phyloP scores from a whole-genome alignment of 495 filamentous ascomycete species.

The Penicillium bovifimosum region DNA sequence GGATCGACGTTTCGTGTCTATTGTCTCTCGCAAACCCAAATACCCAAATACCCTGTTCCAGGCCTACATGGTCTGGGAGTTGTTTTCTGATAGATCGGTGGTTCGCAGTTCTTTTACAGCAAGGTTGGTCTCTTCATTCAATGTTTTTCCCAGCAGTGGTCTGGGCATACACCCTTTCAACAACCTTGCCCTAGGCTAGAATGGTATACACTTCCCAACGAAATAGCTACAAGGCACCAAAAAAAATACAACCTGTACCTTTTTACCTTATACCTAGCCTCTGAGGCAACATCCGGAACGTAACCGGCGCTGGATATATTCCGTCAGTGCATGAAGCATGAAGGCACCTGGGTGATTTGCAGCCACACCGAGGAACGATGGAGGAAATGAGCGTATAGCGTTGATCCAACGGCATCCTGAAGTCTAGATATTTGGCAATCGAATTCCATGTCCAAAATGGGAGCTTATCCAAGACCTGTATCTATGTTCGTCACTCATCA shows the following conservation, averaged over 20 bases:
- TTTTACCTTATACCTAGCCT: too few species aligned
- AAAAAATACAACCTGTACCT: background rate
- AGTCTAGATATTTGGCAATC: background rate
- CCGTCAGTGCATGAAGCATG: too few species aligned
- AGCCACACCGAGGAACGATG: too few species aligned
- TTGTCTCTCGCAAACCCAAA: conserved; percentile 20
- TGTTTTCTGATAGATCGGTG: conserved; percentile 8
- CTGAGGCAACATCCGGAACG: too few species aligned
- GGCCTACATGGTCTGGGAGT: background rate
- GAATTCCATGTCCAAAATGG: background rate
- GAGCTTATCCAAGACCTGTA: background rate
- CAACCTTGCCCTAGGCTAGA: conserved; percentile 6
- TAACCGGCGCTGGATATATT: background rate
- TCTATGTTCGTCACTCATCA: conserved; percentile 16
- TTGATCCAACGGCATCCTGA: background rate
- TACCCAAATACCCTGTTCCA: conserved; percentile 15
- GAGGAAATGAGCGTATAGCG: too few species aligned
- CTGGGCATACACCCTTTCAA: conserved; percentile 1
- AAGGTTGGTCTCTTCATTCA: background rate
- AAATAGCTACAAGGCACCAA: conserved; percentile 6
- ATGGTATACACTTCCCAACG: conserved; percentile 4
- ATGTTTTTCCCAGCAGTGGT: background rate
- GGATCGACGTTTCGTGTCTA: conserved; percentile 4
- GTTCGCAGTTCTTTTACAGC: background rate
- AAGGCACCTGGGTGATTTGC: too few species aligned